Base-by-base conservation (phyloP, 129 eudicot genomes). In the Flaveria linearis region DNA sequence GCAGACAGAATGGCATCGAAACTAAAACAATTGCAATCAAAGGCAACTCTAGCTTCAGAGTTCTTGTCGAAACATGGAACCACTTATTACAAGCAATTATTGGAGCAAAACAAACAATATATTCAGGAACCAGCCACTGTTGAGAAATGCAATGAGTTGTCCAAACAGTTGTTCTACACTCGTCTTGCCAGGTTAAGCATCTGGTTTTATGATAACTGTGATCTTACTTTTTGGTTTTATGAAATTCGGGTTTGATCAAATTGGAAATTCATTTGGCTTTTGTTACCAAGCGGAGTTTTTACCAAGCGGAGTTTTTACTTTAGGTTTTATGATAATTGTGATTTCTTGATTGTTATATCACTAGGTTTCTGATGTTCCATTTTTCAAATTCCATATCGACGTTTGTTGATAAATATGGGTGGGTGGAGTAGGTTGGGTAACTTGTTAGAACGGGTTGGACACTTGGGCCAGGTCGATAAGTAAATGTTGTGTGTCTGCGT, bases 121-220 rank as follows among this genome's bases (percentile, higher is more conserved):
- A 80, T 91, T 45, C 91, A 88, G 74, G 76, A 91, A 36, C 97
- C 97, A 47, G 82, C 97, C 23, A 88, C 91, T 74, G 84, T 88
- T n/a, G 94, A 91, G 76, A 88, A 86, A 53, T 90, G 96, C 82
- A 80, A 56, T 4, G 87, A 83, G 61, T 78, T 90, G 80, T 65
- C 96, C 78, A 88, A 91, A 82, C 94, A 88, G 83, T 45, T 91
- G 87, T 80, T 91, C 77, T 91, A 86, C 86, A 91, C 97, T 77
- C 97, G 97, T 87, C 97, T 91, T 74, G 97, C 97, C 69, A 91
- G 97, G 97, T 91, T 77, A 57, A 53, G 66, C 15, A 41, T 63
- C 42, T 69, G 36, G 26, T 68, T 77, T 1, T 68, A 2, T 47
- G 42, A 53, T 73, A 43, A n/a, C 4, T 42, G 4, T 50, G 42